Percentiles rank a stretch among this genome's conserved stretches.
Conservation (phyloP, 495 filamentous ascomycete genomes). For the Penicillium lividum region DNA sequence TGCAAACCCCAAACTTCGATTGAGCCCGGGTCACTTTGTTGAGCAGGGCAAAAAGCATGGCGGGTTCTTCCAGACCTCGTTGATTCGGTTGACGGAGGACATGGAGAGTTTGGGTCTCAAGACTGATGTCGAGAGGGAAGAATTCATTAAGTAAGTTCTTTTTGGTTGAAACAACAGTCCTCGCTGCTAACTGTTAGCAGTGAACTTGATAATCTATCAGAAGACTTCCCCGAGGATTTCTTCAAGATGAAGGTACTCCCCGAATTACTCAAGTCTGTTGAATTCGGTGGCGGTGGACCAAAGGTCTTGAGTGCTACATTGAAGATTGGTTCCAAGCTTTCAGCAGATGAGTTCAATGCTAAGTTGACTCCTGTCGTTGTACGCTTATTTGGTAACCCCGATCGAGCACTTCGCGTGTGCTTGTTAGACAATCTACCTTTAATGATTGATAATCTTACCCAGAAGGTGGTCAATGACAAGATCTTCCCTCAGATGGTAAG, state of each 20-base stretch:
- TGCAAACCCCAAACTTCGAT: slow-evolving; percentile 81
- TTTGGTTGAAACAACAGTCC: neutral
- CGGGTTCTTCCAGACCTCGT: slow-evolving; percentile 86
- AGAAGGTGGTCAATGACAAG: slow-evolving; percentile 91
- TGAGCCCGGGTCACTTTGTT: slow-evolving; percentile 82
- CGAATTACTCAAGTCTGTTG: slow-evolving; percentile 93
- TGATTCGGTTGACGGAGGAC: slow-evolving; percentile 88
- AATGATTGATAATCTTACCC: slow-evolving; percentile 89
- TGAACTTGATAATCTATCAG: slow-evolving; percentile 80
- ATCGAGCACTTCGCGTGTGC: slow-evolving; percentile 89
- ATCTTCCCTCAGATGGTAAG: slow-evolving; percentile 91
- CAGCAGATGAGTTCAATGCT: slow-evolving; percentile 84
- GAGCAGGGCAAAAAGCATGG: slow-evolving; percentile 83
- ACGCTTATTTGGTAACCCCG: slow-evolving; percentile 85
- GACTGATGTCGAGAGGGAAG: slow-evolving; percentile 76
- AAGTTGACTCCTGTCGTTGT: slow-evolving; percentile 84
- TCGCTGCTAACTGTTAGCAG: slow-evolving; percentile 37
- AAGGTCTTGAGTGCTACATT: slow-evolving; percentile 87
- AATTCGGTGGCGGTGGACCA: slow-evolving; percentile 93
- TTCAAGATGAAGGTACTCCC: slow-evolving; percentile 96
- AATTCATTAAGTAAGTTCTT: slow-evolving; percentile 71
- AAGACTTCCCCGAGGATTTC: slow-evolving; percentile 96
- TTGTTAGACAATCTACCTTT: slow-evolving; percentile 82
- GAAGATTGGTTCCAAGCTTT: slow-evolving; percentile 83
- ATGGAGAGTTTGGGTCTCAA: slow-evolving; percentile 92